Base-by-base conservation (phyloP, 1,284 basidiomycete genomes). In the Sporisorium sorghi region DNA sequence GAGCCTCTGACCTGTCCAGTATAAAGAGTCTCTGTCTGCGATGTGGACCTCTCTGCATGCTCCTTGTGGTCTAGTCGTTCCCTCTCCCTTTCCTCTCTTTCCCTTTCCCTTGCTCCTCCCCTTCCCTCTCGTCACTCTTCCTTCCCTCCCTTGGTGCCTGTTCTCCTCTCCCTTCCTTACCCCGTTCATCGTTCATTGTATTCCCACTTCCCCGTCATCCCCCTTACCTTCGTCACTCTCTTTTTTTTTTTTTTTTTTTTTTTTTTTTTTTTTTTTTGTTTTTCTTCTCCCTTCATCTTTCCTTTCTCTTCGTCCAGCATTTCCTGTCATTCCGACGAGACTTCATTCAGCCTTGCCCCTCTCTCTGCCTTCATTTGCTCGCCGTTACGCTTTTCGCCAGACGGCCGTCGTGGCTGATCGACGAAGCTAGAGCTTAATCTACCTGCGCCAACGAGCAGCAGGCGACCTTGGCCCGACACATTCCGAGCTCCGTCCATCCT, bases 341-440 rank as follows among this genome's bases (percentile, higher is more conserved):
- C 26, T 46, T 46, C 44, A 46, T 46, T 28, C 47, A 48, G 47
- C 17, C 15, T 37, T 52, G n/a, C 26, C 21, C 15, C 26, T 15
- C 17, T 40, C 42, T 8, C 44, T 32, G 44, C 26, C 44, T 46
- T 46, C 44, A 46, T 46, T 28, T 30, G 44, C 17, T 28, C 44
- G 17, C n/a, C 44, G 9, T 46, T 46, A 28, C 26, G 17, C 28
- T 14, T 17, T 28, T 46, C 44, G 26, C 28, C 26, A 46, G 44
- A 46, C 44, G 44, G 26, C 28, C 26, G 44, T 30, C 44, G 44
- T 46, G 44, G 44, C 44, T 46, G 44, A 28, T 46, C 26, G 17
- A 28, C 26, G 9, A 28, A 28, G 26, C 44, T 30, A 19, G 26
- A 46, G 15, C 15, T 46, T 46, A 23, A 30, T 26, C n/a, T n/a